Evolutionary conservation across 2,329 filamentous ascomycete species (phyloP).

Genomic region (Myotisia sp.): DNA sequence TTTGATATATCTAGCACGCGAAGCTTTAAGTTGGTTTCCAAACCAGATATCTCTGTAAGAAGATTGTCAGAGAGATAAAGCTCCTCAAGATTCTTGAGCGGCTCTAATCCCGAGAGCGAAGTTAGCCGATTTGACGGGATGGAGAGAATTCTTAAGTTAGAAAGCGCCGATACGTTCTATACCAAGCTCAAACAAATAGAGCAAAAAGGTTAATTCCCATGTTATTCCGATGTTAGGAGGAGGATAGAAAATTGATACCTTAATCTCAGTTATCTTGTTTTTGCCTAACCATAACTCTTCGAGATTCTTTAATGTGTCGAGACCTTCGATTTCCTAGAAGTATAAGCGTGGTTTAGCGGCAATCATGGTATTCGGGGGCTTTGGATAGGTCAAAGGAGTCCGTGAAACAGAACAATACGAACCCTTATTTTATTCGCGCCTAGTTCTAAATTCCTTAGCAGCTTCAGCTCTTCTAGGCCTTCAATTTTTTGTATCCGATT

Average conservation of each 20-base stretch:
- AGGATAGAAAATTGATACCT: slow-evolving; percentile 26
- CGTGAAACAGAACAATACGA: slow-evolving; percentile 13
- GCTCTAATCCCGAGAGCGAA: slow-evolving; percentile 59
- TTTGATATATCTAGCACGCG: slow-evolving; percentile 77
- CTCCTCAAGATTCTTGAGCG: slow-evolving; percentile 67
- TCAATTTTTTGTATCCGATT: slow-evolving; percentile 89
- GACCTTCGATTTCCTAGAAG: slow-evolving; percentile 58
- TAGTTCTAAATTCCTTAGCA: slow-evolving; percentile 72
- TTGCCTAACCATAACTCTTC: slow-evolving; percentile 89
- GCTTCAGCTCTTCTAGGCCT: slow-evolving; percentile 57
- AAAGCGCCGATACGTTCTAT: slow-evolving; percentile 53
- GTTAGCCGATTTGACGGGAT: slow-evolving; percentile 91
- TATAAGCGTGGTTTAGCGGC: slow-evolving; percentile 6
- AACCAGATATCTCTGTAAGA: slow-evolving; percentile 60
- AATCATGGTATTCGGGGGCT: too few species aligned
- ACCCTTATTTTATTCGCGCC: slow-evolving; percentile 78
- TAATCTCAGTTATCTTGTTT: slow-evolving; percentile 84
- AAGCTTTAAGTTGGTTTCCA: slow-evolving; percentile 53
- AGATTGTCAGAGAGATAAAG: slow-evolving; percentile 92
- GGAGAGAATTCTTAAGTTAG: slow-evolving; percentile 72
- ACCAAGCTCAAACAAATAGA: too few species aligned
- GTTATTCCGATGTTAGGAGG: background rate
- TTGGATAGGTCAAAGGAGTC: too few species aligned
- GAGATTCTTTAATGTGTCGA: slow-evolving; percentile 62
- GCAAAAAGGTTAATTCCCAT: too few species aligned